A percentile compares a stretch with the other conserved stretches of the same genome.
These are phyloP conservation scores for Yamadazyma triangularis DNA, from an alignment of 1,139 yeast species.

Conservation along the genomic window DNA sequence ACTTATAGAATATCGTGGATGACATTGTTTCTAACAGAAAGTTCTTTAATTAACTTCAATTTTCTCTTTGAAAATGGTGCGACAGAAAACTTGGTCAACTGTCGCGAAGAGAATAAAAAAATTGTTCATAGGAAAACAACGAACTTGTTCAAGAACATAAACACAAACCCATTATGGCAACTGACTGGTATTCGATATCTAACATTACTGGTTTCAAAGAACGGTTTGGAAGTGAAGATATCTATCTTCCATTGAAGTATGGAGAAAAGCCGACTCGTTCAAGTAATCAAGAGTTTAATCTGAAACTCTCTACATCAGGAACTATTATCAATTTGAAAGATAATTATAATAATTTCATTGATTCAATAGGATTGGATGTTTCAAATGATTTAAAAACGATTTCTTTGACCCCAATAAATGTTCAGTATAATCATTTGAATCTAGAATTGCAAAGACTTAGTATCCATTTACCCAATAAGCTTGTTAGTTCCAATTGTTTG, in stretches of 20 bases:
- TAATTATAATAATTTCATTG: conserved; percentile 15
- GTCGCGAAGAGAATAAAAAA: neutral
- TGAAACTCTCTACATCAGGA: conserved; percentile 20
- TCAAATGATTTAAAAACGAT: conserved; percentile 27
- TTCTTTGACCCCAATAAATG: conserved; percentile 26
- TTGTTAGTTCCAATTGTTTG: conserved; percentile 20
- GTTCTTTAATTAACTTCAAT: neutral
- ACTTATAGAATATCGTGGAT: conserved; percentile 83
- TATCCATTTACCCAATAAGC: conserved; percentile 30
- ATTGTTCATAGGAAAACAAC: neutral
- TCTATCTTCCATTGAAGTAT: conserved; percentile 33
- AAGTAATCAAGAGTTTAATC: conserved; percentile 22
- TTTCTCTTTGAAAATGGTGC: conserved; percentile 1
- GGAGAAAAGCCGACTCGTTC: conserved; percentile 4
- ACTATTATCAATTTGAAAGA: conserved; percentile 17
- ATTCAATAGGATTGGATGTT: conserved; percentile 23
- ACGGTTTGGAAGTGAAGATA: conserved; percentile 17
- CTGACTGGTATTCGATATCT: too few species aligned
- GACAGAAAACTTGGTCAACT: neutral
- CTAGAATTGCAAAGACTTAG: conserved; percentile 24
- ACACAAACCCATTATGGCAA: too few species aligned
- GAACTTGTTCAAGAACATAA: too few species aligned
- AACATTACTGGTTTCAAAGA: conserved; percentile 22
- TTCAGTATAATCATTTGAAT: conserved; percentile 18
- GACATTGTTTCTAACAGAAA: conserved; percentile 50